Percentiles rank a stretch among this genome's conserved stretches.
Evolutionary conservation across 1,139 yeast genomes (phyloP).

Genomic region (Hansenula anomala): DNA sequence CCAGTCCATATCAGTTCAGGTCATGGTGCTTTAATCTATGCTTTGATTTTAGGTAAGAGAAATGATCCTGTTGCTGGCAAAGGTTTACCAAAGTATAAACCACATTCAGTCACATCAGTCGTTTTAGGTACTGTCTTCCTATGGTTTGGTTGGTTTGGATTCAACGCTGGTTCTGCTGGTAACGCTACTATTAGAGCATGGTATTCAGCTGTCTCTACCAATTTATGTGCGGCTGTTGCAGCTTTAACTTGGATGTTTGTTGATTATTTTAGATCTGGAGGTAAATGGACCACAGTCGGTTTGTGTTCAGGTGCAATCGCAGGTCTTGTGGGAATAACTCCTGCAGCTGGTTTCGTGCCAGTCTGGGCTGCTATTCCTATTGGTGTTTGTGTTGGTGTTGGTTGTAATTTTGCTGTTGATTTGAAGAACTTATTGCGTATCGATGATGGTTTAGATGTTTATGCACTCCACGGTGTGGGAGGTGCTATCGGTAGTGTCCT

Average conservation of each 20-base stretch:
- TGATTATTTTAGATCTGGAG: conserved; percentile 84
- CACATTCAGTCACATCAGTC: conserved; percentile 83
- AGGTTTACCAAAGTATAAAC: conserved; percentile 81
- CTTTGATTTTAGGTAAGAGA: conserved; percentile 87
- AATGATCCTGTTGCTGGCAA: conserved; percentile 70
- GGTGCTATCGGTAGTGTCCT: conserved; percentile 79
- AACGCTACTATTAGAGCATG: conserved; percentile 86
- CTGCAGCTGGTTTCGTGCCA: conserved; percentile 96
- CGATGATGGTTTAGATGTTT: conserved; percentile 95
- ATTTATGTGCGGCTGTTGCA: conserved; percentile 88
- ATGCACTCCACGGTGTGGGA: conserved; percentile 92
- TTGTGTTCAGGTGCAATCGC: conserved; percentile 91
- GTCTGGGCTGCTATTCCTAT: conserved; percentile 82
- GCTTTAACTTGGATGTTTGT: conserved; percentile 92
- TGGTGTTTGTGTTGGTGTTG: conserved; percentile 74
- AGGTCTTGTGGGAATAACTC: conserved; percentile 93
- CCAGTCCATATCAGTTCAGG: conserved; percentile 97
- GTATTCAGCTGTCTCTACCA: conserved; percentile 91
- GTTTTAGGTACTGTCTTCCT: conserved; percentile 92
- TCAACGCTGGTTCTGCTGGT: conserved; percentile 97
- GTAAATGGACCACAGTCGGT: conserved; percentile 94
- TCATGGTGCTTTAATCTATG: conserved; percentile 90
- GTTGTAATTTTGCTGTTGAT: conserved; percentile 82
- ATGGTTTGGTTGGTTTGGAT: conserved; percentile 99
- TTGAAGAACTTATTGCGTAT: conserved; percentile 66